Base-by-base conservation (phyloP, 1,284 basidiomycete species). In the Abortiporus biennis region DNA sequence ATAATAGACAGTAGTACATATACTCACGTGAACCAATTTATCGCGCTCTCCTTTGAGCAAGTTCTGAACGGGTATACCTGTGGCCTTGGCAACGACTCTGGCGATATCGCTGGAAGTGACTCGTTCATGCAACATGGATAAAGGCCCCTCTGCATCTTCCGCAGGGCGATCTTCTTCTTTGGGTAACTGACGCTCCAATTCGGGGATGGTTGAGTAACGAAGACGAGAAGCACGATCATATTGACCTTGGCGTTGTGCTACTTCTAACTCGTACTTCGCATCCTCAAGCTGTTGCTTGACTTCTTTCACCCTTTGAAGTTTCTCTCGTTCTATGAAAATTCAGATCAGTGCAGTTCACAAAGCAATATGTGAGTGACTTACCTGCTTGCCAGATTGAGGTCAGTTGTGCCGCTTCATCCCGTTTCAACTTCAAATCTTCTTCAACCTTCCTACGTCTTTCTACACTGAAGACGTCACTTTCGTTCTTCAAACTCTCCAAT, bases 31-130 rank as follows among this genome's bases (percentile, higher is more conserved):
- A n/a, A 96, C 80, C 22, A 97, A 69, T 50, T 89, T 88, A 59
- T 96, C 90, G 45, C 86, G 69, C 62, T 96, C 93, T 12, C 92
- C 92, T 58, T 90, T 88, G 50, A 96, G 64, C 42, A 97, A 65
- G 53, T 86, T 92, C 58, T 87, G 78, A 1, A 95, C 90, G 0
- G 94, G 93, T 31, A 97, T 93, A 12, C 93, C 93, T 0, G 93
- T 96, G 1, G 85, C 75, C 58, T 83, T 86, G n/a, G 87, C 88
- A 4, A 92, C 83, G 15, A 96, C 93, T 4, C 85, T 69, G 0
- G 93, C 82, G 45, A 96, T 92, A 59, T 95, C 92, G 55, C 84
- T 84, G 16, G 81, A 83, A 3, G 89, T 94, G 6, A 97, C 91
- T 36, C 91, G 72, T 52, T 94, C 92, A 51, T 91, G 81, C 24